Conservation (phyloP, 2,329 filamentous ascomycete genomes). For the Westerdykella ornata region DNA sequence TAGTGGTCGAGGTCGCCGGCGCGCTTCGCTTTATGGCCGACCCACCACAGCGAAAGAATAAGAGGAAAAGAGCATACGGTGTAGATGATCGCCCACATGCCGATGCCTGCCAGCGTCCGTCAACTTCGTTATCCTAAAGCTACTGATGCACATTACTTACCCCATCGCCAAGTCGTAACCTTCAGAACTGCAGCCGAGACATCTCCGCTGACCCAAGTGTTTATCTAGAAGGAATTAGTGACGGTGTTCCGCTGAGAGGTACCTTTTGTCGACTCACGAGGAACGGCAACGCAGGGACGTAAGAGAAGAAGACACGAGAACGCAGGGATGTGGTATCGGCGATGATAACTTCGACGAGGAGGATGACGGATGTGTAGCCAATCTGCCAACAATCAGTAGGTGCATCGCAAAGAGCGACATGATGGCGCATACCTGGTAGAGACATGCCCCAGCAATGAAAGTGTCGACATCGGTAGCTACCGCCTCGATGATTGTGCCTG, state of each 20-base stretch:
- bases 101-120: conserved; percentile 20
- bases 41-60: conserved; percentile 46
- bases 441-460: conserved; percentile 53
- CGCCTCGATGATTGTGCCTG: conserved; percentile 50
- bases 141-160: conserved; percentile 22
- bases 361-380: conserved; percentile 56
- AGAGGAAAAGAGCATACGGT: conserved; percentile 52
- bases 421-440: conserved; percentile 44
- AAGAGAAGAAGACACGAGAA: conserved; percentile 58
- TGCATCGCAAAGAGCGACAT: background rate
- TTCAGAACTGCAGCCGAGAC: conserved; percentile 48
- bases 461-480: conserved; percentile 43
- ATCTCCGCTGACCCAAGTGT: conserved; percentile 58
- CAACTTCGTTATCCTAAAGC: conserved; percentile 16
- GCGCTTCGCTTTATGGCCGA: conserved; percentile 48
- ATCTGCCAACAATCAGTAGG: conserved; percentile 28
- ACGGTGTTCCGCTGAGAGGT: background rate
- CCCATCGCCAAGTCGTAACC: conserved; percentile 54
- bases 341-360: conserved; percentile 59
- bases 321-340: conserved; percentile 59
- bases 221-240: conserved; percentile 26
- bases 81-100: conserved; percentile 59
- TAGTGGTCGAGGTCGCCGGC: conserved; percentile 44
- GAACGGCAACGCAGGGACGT: conserved; percentile 55
- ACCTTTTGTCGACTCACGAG: conserved; percentile 30